phyloP scores from a whole-genome alignment of 352 stramenopile genomes.

The Globisporangium cederbergense region DNA sequence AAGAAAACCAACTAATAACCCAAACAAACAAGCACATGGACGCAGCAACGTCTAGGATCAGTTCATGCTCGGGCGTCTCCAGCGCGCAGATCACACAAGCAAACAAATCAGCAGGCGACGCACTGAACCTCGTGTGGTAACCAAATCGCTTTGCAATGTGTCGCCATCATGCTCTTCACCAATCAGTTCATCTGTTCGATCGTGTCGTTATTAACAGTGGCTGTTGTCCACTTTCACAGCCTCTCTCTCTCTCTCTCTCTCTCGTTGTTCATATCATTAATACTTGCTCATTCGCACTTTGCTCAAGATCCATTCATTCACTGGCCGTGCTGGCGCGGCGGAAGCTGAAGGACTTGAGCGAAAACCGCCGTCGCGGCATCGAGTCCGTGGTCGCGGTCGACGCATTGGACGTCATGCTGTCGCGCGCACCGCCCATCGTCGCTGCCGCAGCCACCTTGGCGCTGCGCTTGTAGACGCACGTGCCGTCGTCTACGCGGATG shows the following conservation, averaged over 20 bases:
- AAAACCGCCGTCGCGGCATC: slow-evolving; percentile 22
- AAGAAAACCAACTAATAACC: not conserved
- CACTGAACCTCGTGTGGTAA: not conserved
- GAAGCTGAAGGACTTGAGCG: slow-evolving; percentile 30
- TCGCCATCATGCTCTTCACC: not conserved
- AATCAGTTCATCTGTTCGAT: not conserved
- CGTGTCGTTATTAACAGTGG: not conserved
- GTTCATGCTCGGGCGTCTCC: not conserved
- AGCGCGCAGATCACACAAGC: not conserved
- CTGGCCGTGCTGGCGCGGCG: slow-evolving; percentile 23
- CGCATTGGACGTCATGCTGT: slow-evolving; percentile 17
- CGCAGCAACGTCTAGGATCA: not conserved
- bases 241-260: not conserved
- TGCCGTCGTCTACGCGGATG: slow-evolving; percentile 46
- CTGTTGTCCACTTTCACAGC: not conserved
- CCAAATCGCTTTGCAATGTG: not conserved
- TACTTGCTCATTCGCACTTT: not conserved
- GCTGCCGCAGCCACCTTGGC: slow-evolving; percentile 14
- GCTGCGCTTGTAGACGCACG: slow-evolving; percentile 46
- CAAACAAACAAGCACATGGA: not conserved
- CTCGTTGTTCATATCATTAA: slow-evolving; percentile 2
- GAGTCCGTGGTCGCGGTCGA: slow-evolving; percentile 18
- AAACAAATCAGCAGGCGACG: not conserved
- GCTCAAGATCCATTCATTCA: too few species aligned
- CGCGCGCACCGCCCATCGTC: not conserved